phyloP scores from a whole-genome alignment of 192 early-diverging fungal genomes.

The Coemansia sp. region DNA sequence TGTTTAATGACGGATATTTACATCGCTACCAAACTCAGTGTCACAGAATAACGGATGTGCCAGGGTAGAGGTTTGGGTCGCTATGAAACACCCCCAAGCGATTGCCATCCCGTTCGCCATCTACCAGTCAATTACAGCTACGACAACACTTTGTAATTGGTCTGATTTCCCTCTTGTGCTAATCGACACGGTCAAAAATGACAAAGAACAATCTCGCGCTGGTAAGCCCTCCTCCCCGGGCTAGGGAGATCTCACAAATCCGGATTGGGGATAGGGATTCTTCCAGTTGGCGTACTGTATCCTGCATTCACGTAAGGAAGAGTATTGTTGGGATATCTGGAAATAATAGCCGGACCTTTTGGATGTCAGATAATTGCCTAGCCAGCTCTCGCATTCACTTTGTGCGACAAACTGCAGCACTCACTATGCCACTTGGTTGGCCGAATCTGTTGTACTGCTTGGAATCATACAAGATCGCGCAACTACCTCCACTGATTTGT shows the following conservation, averaged over 20 bases:
- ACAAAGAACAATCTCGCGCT: not conserved
- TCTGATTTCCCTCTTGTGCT: not conserved
- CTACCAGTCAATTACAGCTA: not conserved
- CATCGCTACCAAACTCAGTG: not conserved
- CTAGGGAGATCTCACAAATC: not conserved
- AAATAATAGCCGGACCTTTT: not conserved
- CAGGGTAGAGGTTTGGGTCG: too few species aligned
- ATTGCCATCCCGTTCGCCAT: not conserved
- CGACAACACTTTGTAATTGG: not conserved
- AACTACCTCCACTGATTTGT: not conserved
- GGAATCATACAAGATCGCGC: not conserved
- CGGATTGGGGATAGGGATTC: not conserved
- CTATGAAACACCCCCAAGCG: not conserved
- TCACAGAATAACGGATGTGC: not conserved
- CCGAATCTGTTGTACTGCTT: too few species aligned
- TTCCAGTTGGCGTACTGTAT: not conserved
- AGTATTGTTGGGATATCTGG: not conserved
- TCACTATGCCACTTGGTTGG: too few species aligned
- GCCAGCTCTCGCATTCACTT: too few species aligned
- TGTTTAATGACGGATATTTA: too few species aligned
- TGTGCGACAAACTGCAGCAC: too few species aligned
- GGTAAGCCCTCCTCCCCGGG: not conserved
- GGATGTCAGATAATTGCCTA: too few species aligned
- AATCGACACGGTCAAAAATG: not conserved
- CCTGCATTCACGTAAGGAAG: not conserved